phyloP scores from a whole-genome alignment of 805 yeast species.

The Teunomyces aglyptinius region DNA sequence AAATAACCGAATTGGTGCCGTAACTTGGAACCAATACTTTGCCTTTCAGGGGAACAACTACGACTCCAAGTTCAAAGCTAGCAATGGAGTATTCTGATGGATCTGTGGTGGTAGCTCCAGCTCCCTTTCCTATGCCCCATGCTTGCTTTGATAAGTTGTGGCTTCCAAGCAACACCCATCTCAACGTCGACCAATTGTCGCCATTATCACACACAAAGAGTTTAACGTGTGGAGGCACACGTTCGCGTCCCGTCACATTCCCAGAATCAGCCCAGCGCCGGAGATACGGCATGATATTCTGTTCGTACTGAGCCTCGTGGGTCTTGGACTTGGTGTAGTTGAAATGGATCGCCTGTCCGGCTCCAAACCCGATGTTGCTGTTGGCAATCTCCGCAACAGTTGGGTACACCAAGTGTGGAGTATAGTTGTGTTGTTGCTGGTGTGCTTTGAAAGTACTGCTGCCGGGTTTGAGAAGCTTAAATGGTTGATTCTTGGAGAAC shows the following conservation, averaged over 20 bases:
- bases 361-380: conserved; percentile 43
- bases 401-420: conserved; percentile 45
- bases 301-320: conserved; percentile 36
- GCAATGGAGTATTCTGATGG: conserved; percentile 25
- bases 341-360: conserved; percentile 53
- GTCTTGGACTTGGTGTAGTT: conserved; percentile 26
- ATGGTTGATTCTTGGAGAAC: conserved; percentile 21
- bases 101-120: conserved; percentile 10
- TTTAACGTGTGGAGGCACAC: conserved; percentile 65
- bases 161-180: conserved; percentile 73
- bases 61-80: conserved; percentile 41
- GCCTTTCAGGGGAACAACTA: conserved; percentile 18
- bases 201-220: conserved; percentile 56
- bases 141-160: conserved; percentile 76
- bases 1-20: conserved; percentile 29
- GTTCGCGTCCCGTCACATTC: conserved; percentile 29
- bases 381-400: conserved; percentile 36
- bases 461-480: conserved; percentile 29
- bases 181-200: conserved; percentile 47
- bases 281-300: conserved; percentile 42
- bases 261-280: conserved; percentile 38
- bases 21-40: conserved; percentile 42
- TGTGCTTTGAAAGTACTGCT: conserved; percentile 16
- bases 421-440: conserved; percentile 23
- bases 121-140: conserved; percentile 55